A percentile compares a stretch with the other conserved stretches of the same genome.
These are phyloP conservation scores for Calonectria henricotiae DNA, from an alignment of 2,329 filamentous ascomycete species.

Conservation along the genomic window DNA sequence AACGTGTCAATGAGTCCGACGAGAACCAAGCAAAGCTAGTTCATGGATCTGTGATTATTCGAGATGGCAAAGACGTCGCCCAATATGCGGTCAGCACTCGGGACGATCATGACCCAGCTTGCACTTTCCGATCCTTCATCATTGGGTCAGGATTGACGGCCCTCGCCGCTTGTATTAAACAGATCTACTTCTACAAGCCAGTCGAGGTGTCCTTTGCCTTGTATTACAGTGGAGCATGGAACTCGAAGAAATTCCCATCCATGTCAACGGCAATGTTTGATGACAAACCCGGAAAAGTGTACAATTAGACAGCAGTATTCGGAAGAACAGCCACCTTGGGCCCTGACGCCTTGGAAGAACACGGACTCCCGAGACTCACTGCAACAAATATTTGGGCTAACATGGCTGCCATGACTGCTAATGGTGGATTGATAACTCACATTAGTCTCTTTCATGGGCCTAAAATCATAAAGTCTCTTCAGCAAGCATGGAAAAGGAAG, in stretches of 20 bases:
- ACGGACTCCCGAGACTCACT: not conserved
- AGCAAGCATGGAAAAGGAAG: constrained; percentile 9
- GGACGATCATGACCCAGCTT: constrained; percentile 7
- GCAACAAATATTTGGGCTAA: constrained; percentile 17
- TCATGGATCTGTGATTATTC: constrained; percentile 4
- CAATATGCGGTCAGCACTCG: constrained; percentile 11
- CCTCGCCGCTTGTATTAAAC: constrained; percentile 6
- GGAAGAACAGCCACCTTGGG: not conserved
- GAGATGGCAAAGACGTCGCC: constrained; percentile 2
- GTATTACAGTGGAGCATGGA: constrained; percentile 12
- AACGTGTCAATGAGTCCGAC: not conserved
- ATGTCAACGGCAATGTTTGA: constrained; percentile 19
- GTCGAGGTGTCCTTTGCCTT: constrained; percentile 1
- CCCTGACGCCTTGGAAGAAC: not conserved
- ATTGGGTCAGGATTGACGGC: not conserved
- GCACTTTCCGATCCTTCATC: constrained; percentile 4
- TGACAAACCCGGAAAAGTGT: constrained; percentile 2
- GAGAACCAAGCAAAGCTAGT: not conserved
- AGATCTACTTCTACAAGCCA: constrained; percentile 17
- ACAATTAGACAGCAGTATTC: constrained; percentile 10
- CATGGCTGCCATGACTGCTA: constrained; percentile 6
- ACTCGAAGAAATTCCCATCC: constrained; percentile 7
- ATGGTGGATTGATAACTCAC: constrained; percentile 10
- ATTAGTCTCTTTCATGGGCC: constrained; percentile 10
- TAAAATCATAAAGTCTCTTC: not conserved